Evolutionary conservation across 2,329 filamentous ascomycete genomes (phyloP).

Genomic region (Fusarium aywerte): DNA sequence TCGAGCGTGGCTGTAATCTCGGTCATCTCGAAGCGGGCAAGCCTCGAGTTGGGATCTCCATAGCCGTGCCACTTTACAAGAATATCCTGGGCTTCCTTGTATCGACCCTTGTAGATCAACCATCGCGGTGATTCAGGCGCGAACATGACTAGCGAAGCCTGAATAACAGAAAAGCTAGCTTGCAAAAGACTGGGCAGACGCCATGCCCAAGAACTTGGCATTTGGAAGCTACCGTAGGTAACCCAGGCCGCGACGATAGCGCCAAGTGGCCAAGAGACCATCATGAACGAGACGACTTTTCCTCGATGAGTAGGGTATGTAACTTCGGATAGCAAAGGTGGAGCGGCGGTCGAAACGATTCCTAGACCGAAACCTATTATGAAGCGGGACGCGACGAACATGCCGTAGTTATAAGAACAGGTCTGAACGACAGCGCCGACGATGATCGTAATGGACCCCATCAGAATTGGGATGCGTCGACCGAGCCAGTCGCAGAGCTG

Average conservation of each 20-base stretch:
- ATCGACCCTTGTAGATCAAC: slow-evolving; percentile 44
- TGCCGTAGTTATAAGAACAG: slow-evolving; percentile 47
- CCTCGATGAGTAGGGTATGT: slow-evolving; percentile 52
- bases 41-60: slow-evolving; percentile 25
- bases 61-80: slow-evolving; percentile 41
- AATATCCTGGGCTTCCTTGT: slow-evolving; percentile 37
- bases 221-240: slow-evolving; percentile 57
- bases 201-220: slow-evolving; percentile 59
- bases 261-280: slow-evolving; percentile 35
- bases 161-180: slow-evolving; percentile 45
- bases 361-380: slow-evolving; percentile 57
- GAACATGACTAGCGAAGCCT: slow-evolving; percentile 22
- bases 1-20: slow-evolving; percentile 41
- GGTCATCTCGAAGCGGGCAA: slow-evolving; percentile 37
- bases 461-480: slow-evolving; percentile 43
- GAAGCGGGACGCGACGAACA: slow-evolving; percentile 51
- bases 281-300: slow-evolving; percentile 47
- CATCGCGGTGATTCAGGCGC: slow-evolving; percentile 40
- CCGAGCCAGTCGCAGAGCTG: slow-evolving; percentile 47
- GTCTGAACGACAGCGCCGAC: slow-evolving; percentile 46
- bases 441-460: slow-evolving; percentile 46
- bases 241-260: slow-evolving; percentile 42
- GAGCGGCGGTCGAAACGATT: slow-evolving; percentile 46
- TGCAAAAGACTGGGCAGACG: slow-evolving; percentile 62
- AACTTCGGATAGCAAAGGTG: slow-evolving; percentile 51